Percentiles rank a stretch among this genome's conserved stretches.
These are phyloP conservation scores for Fusarium sp. DNA, from an alignment of 2,329 filamentous ascomycete genomes.

Conservation along the genomic window DNA sequence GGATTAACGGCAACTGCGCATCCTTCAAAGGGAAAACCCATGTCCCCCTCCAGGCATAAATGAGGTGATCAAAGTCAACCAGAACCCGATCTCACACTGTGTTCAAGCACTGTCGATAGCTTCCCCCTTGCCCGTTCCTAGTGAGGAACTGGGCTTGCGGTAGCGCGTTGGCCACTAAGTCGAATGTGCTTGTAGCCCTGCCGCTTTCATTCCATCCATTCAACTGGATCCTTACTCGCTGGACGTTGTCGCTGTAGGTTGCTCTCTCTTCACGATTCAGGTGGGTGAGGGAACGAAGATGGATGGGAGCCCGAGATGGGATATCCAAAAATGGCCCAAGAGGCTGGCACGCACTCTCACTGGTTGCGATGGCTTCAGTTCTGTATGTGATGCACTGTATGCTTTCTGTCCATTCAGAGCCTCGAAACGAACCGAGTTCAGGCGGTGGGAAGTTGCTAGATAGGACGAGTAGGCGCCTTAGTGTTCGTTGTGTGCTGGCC, in stretches of 20 bases:
- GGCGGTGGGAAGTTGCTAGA: constrained; percentile 17
- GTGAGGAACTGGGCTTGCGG: constrained; percentile 23
- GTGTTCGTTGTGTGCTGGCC: neutral
- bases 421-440: constrained; percentile 13
- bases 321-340: constrained; percentile 29
- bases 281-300: constrained; percentile 10
- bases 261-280: neutral
- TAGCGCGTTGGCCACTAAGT: constrained; percentile 37
- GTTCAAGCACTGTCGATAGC: constrained; percentile 38
- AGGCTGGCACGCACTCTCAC: constrained; percentile 36
- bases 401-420: constrained; percentile 36
- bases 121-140: constrained; percentile 34
- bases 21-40: constrained; percentile 33
- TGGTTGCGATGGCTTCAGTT: constrained; percentile 17
- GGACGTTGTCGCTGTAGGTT: constrained; percentile 10
- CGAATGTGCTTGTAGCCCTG: constrained; percentile 31
- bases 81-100: constrained; percentile 38
- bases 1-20: constrained; percentile 35
- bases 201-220: constrained; percentile 35
- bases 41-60: constrained; percentile 30
- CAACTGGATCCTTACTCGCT: constrained; percentile 25
- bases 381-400: constrained; percentile 40
- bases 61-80: constrained; percentile 31
- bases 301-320: neutral
- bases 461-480: constrained; percentile 11